These are phyloP conservation scores for Phytophthora hibernalis DNA, from an alignment of 352 stramenopile species.

Conservation along the genomic window DNA sequence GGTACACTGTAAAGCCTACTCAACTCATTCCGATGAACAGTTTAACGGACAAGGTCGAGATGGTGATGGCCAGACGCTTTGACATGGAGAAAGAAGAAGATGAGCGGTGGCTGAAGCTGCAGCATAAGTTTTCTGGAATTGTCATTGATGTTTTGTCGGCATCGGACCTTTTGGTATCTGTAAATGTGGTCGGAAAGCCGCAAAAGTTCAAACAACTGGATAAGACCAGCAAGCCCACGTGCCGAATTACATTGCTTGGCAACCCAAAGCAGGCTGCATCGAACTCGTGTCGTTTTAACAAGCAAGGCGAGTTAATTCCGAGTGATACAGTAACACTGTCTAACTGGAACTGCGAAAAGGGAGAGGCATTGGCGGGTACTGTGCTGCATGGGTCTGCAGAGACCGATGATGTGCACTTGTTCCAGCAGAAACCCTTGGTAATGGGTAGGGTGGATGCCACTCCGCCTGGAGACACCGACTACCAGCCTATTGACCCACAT, in stretches of 20 bases:
- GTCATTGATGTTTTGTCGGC: conserved; percentile 56
- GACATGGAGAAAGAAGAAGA: conserved; percentile 27
- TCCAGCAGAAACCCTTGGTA: conserved; percentile 31
- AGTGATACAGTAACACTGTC: conserved; percentile 15
- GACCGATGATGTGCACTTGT: conserved; percentile 33
- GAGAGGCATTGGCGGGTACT: conserved; percentile 15
- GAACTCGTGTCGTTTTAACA: conserved; percentile 11
- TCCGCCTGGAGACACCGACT: conserved; percentile 13
- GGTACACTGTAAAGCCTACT: conserved; percentile 11
- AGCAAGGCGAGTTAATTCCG: conserved; percentile 36
- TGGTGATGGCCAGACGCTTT: conserved; percentile 47
- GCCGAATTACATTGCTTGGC: conserved; percentile 57
- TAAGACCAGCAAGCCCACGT: conserved; percentile 36
- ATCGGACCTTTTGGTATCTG: conserved; percentile 43
- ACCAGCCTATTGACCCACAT: not conserved
- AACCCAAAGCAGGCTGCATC: conserved; percentile 30
- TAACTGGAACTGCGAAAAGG: conserved; percentile 26
- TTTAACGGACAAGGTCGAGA: conserved; percentile 46
- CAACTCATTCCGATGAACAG: conserved; percentile 56
- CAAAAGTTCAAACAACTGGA: conserved; percentile 14
- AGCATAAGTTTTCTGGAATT: conserved; percentile 52
- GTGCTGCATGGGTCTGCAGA: conserved; percentile 24
- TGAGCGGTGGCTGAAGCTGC: conserved; percentile 35
- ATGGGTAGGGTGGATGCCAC: conserved; percentile 30
- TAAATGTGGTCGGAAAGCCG: conserved; percentile 3